phyloP scores from a whole-genome alignment of 345 rosid genomes.

The Rhizophora apiculata region DNA sequence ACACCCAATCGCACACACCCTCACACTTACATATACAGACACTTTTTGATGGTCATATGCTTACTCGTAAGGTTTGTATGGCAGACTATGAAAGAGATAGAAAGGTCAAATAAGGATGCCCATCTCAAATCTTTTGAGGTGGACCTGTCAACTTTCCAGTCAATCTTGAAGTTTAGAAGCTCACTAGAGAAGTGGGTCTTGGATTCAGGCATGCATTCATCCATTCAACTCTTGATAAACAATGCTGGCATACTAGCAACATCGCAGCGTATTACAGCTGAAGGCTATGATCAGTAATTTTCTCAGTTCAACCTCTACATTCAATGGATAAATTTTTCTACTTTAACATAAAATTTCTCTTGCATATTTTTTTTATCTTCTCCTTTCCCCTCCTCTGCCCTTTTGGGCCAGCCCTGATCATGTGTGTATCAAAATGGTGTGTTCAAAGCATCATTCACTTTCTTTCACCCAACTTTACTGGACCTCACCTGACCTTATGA shows the following conservation, averaged over 20 bases:
- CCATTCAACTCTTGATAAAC: conserved; percentile 80
- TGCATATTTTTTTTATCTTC: no score
- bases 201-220: conserved; percentile 66
- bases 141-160: conserved; percentile 64
- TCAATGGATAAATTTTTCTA: no score
- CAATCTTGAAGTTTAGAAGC: conserved; percentile 54
- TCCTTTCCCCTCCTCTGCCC: no score
- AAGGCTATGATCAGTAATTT: conserved; percentile 79
- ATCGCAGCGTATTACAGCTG: conserved; percentile 48
- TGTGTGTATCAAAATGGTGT: no score
- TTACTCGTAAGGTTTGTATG: not conserved
- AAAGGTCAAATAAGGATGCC: conserved; percentile 43
- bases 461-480: no score
- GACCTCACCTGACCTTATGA: no score
- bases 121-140: conserved; percentile 60
- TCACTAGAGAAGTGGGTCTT: conserved; percentile 74
- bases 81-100: conserved; percentile 59
- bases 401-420: no score
- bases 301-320: not conserved
- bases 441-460: no score
- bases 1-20: no score
- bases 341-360: no score
- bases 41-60: conserved; percentile 3
- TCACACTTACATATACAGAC: no score
- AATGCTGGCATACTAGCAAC: conserved; percentile 93